Evolutionary conservation across 2,329 filamentous ascomycete species (phyloP).

Genomic region (Cyanodermella asteris): DNA sequence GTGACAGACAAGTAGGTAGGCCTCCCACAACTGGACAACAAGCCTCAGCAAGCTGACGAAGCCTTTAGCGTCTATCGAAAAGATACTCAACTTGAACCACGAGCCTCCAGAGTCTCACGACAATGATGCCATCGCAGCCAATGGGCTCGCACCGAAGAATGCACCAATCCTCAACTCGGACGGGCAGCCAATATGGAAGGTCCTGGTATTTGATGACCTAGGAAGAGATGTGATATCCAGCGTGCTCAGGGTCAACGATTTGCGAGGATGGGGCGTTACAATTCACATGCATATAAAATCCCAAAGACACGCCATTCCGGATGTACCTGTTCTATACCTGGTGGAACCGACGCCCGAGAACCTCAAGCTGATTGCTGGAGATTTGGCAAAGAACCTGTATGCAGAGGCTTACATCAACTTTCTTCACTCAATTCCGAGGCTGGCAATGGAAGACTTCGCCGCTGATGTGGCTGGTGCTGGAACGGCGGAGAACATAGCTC

Average conservation of each 20-base stretch:
- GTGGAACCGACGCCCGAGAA: conserved; percentile 71
- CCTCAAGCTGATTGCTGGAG: conserved; percentile 59
- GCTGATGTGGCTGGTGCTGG: conserved; percentile 63
- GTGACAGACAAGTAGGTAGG: conserved; percentile 52
- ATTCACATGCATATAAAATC: conserved; percentile 80
- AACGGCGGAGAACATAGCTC: conserved; percentile 73
- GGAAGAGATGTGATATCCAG: conserved; percentile 94
- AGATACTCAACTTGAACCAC: conserved; percentile 87
- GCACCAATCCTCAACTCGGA: conserved; percentile 68
- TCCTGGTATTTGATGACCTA: conserved; percentile 80
- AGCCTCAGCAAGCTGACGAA: conserved; percentile 6
- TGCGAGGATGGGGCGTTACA: conserved; percentile 83
- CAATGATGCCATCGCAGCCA: conserved; percentile 38
- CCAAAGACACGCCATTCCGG: conserved; percentile 71
- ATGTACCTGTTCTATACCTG: conserved; percentile 92
- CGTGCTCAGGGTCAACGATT: conserved; percentile 78
- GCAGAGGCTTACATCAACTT: conserved; percentile 94
- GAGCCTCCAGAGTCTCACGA: conserved; percentile 34
- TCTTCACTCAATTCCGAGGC: conserved; percentile 73
- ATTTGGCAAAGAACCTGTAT: conserved; percentile 74
- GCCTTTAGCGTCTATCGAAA: conserved; percentile 62
- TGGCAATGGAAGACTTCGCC: conserved; percentile 85
- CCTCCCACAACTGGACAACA: conserved; percentile 8
- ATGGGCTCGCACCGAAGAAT: conserved; percentile 43
- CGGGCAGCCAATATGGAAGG: conserved; percentile 92